These are phyloP conservation scores for Boletus barrowsii DNA, from an alignment of 768 basidiomycete species.

Conservation along the genomic window DNA sequence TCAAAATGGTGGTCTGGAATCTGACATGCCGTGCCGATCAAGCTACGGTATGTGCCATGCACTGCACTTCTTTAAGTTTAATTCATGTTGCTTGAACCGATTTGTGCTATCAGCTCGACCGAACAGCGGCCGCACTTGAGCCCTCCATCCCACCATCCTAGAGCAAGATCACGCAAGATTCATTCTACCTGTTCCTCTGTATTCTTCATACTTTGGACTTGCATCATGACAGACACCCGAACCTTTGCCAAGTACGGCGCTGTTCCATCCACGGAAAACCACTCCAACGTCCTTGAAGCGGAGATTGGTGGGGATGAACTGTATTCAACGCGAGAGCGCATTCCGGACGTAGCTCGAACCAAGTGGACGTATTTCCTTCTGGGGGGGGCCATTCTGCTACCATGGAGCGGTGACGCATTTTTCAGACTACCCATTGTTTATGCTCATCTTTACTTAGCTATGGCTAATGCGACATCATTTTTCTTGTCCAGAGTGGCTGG, in stretches of 20 bases:
- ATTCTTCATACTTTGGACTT: not conserved
- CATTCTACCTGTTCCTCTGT: not conserved
- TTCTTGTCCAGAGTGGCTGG: not conserved
- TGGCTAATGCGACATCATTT: not conserved
- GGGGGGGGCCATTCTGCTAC: not conserved
- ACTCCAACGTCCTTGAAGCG: not conserved
- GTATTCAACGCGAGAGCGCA: not conserved
- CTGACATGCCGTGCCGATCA: not conserved
- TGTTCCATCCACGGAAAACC: not conserved
- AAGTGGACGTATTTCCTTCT: slow-evolving; percentile 1
- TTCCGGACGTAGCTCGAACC: not conserved
- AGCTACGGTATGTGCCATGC: not conserved
- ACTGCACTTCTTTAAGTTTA: too few species aligned
- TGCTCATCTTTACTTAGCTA: not conserved
- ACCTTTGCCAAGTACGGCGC: not conserved
- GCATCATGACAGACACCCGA: not conserved
- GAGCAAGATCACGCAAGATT: not conserved
- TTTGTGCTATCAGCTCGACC: not conserved
- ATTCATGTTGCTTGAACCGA: not conserved
- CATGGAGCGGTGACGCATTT: not conserved
- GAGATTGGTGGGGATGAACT: not conserved
- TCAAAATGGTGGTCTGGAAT: too few species aligned
- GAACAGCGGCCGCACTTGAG: not conserved
- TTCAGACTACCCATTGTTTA: not conserved
- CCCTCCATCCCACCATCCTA: not conserved